Conservation (phyloP, 331 rosid species). For the Spiraea crenata region DNA sequence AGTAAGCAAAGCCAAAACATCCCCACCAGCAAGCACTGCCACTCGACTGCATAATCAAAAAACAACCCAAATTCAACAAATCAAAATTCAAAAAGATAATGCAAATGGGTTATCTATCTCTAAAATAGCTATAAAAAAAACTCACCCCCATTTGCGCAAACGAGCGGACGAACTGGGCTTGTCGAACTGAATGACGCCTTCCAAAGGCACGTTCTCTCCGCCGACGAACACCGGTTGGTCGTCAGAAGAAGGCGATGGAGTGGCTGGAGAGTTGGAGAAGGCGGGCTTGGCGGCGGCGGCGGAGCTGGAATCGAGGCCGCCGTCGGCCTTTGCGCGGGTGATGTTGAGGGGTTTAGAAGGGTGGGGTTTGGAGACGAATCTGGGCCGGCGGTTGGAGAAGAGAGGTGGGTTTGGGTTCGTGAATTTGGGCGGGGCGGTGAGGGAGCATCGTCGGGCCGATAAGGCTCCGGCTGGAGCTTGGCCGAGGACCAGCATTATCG, state of each 20-base stretch:
- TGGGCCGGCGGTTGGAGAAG: constrained; percentile 36
- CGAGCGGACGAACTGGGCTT: constrained; percentile 60
- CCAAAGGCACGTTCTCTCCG: constrained; percentile 67
- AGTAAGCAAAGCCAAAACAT: constrained; percentile 76
- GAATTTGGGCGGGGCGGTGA: constrained; percentile 43
- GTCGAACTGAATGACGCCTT: constrained; percentile 92
- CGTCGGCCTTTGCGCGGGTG: constrained; percentile 53
- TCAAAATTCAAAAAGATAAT: neutral
- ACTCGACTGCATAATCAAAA: constrained; percentile 51
- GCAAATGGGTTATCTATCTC: neutral
- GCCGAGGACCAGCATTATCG: constrained; percentile 48
- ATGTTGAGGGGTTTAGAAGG: constrained; percentile 41
- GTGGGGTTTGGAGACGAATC: constrained; percentile 29
- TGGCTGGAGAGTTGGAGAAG: constrained; percentile 22
- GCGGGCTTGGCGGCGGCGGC: constrained; percentile 14
- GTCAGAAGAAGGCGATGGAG: constrained; percentile 33
- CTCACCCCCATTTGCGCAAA: constrained; percentile 78
- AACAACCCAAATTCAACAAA: constrained; percentile 12
- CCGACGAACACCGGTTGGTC: constrained; percentile 64
- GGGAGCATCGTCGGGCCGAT: constrained; percentile 41
- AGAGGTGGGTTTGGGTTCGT: constrained; percentile 43
- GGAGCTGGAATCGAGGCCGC: constrained; percentile 45
- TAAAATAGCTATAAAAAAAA: neutral
- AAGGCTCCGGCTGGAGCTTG: constrained; percentile 53
- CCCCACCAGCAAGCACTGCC: constrained; percentile 82